A percentile compares a stretch with the other conserved stretches of the same genome.
Conservation (phyloP, 2,329 filamentous ascomycete genomes). For the Epichloe glyceriae region DNA sequence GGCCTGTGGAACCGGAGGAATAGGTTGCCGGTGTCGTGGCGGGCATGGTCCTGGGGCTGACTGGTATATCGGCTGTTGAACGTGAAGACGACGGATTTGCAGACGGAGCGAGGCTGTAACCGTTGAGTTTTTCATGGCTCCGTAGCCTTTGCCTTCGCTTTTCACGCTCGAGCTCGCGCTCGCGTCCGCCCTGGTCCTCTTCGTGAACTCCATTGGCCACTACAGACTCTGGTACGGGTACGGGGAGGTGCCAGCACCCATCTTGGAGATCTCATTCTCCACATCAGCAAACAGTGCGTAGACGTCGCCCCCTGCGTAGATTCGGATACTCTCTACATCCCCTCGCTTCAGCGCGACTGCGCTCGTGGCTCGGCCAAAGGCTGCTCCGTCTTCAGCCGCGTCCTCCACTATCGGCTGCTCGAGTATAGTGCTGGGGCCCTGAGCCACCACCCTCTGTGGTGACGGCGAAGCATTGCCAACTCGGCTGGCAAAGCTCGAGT, state of each 20-base stretch:
- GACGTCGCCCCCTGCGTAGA: slow-evolving; percentile 56
- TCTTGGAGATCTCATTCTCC: slow-evolving; percentile 32
- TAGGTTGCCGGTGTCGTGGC: background rate
- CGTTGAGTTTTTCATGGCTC: slow-evolving; percentile 38
- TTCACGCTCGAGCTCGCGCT: slow-evolving; percentile 10
- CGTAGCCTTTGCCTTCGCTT: slow-evolving; percentile 35
- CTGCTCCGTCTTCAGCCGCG: slow-evolving; percentile 15
- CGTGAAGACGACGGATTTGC: slow-evolving; percentile 10
- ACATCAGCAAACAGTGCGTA: slow-evolving; percentile 55
- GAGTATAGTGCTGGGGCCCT: slow-evolving; percentile 42
- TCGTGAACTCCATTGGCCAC: too few species aligned
- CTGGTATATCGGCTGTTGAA: slow-evolving; percentile 6
- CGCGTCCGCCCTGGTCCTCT: background rate
- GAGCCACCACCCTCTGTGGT: slow-evolving; percentile 37
- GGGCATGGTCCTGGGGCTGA: background rate
- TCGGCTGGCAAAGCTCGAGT: slow-evolving; percentile 13
- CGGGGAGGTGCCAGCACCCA: slow-evolving; percentile 14
- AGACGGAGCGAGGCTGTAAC: slow-evolving; percentile 10
- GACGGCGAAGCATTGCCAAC: slow-evolving; percentile 29
- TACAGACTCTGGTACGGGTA: background rate
- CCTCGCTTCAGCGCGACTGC: slow-evolving; percentile 19
- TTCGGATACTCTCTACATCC: slow-evolving; percentile 50
- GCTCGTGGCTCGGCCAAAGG: slow-evolving; percentile 14
- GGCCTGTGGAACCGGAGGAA: slow-evolving; percentile 22
- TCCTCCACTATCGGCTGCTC: slow-evolving; percentile 37